Evolutionary conservation across 768 basidiomycete genomes (phyloP), one percentile per base, ranked within the genome.

Genomic region (Suillus discolor): DNA sequence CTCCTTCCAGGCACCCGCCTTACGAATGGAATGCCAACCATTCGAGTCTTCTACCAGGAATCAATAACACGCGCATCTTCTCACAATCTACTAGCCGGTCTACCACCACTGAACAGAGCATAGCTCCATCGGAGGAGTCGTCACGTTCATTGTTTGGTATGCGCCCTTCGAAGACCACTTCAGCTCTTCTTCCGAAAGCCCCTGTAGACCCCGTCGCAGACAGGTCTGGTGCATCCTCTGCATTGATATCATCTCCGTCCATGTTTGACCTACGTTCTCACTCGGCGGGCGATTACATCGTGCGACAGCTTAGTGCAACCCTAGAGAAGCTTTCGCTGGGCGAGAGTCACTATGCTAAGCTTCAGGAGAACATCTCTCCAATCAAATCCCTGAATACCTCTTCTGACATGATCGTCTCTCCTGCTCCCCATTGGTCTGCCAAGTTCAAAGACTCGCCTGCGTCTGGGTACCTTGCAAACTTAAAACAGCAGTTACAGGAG

Each of bases 401-500:
- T 13, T 55, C 54, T n/a, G 54, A 55, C 6, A 55, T 55, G 54
- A 4, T 36, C n/a, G 34, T 55, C 54, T 55, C 54, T 55, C 54
- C 54, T n/a, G 54, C 54, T 55, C 54, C 54, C 20, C 34, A 13
- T 55, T 36, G 12, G 34, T 6, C 34, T 12, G 34, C 34, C 5
- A 55, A 34, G 54, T 55, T 55, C 34, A 55, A 55, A 13, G 54
- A 55, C 20, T 36, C 54, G 0, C 31, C 36, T 36, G 54, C 54
- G 31, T 55, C 54, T 55, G 54, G 54, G n/a, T 55, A 36, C 6
- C 54, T 55, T n/a, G 34, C 12, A 13, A 55, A 55, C 12, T 55
- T 55, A 13, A 55, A 38, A 36, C 54, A 55, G n/a, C 54, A 55
- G 20, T 20, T 55, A 3, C 54, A 36, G 54, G 54, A 55, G 20